Evolutionary conservation across 2,329 filamentous ascomycete genomes (phyloP), one percentile per base, ranked within the genome.

Genomic region (Talaromyces sp.): DNA sequence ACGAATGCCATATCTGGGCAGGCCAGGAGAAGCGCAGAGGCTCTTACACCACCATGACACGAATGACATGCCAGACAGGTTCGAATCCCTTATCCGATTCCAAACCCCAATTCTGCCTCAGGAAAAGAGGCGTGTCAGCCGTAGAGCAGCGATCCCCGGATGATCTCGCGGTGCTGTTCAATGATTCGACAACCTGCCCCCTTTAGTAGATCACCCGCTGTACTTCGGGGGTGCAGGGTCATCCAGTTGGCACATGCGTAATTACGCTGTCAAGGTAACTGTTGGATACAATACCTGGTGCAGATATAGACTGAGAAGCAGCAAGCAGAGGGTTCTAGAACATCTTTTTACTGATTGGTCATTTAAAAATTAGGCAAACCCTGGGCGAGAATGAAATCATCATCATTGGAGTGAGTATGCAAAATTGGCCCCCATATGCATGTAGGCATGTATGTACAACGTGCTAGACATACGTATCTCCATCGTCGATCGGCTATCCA

Each of bases 391-490:
- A 33, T 54, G 28, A 3, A 54, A 35, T 35, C 9, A 14, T n/a
- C 48, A 35, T 54, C 16, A 54, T 54, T 37, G 50, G 31, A 54
- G n/a, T 21, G 50, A 54, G n/a, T 50, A 28, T 28, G 21, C n/a
- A 28, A 39, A 60, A 52, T 40, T 9, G 33, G 58, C 58, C 58
- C 58, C 58, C 58, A 60, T 54, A 37, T 21, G 48, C 33, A 52
- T 28, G 12, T 9, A 52, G 25, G 23, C 25, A 54, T 35, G n/a
- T 48, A 50, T 31, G 44, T 50, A 50, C 44, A 48, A 50, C 21
- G 23, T 50, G 31, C 16, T 31, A 52, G 23, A 21, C 28, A 35
- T 33, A 33, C 48, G 46, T 18, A 18, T 50, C 18, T 31, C 46
- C 44, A 50, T 23, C n/a, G 50, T 54, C 31, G 31, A 54, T 54